Percentiles rank a stretch among this genome's conserved stretches.
Conservation (phyloP, 2,329 filamentous ascomycete genomes). For the Fusarium verrucosum region DNA sequence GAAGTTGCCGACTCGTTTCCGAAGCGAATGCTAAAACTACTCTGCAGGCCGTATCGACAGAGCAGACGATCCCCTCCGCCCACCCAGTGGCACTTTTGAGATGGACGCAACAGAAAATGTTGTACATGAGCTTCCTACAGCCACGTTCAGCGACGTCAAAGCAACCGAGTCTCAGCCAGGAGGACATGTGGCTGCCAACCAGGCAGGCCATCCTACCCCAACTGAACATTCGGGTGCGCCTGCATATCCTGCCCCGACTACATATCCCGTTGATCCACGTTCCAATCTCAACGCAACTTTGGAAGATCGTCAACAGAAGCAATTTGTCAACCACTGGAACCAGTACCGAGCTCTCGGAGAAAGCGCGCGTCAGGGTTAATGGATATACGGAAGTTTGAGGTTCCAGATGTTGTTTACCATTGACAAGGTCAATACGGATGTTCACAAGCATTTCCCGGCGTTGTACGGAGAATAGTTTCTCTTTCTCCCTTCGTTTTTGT, state of each 20-base stretch:
- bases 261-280: slow-evolving; percentile 42
- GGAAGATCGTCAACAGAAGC: slow-evolving; percentile 43
- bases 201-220: slow-evolving; percentile 8
- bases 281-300: slow-evolving; percentile 49
- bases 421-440: background rate
- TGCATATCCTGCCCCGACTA: slow-evolving; percentile 21
- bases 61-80: slow-evolving; percentile 41
- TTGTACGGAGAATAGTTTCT: slow-evolving; percentile 38
- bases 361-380: background rate
- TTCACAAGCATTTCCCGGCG: slow-evolving; percentile 39
- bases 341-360: slow-evolving; percentile 44
- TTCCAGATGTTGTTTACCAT: background rate
- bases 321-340: slow-evolving; percentile 53
- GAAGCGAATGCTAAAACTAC: slow-evolving; percentile 26
- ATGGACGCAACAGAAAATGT: slow-evolving; percentile 50
- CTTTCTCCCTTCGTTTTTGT: slow-evolving; percentile 34
- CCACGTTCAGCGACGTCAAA: slow-evolving; percentile 23
- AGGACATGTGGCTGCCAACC: slow-evolving; percentile 1
- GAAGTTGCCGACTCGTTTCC: background rate
- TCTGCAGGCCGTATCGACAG: slow-evolving; percentile 49
- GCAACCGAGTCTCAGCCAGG: slow-evolving; percentile 10
- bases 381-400: background rate
- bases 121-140: slow-evolving; percentile 49
- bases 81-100: slow-evolving; percentile 48
- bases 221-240: slow-evolving; percentile 8